phyloP scores from a whole-genome alignment of 2,329 filamentous ascomycete genomes.

The Daldinia sp. region DNA sequence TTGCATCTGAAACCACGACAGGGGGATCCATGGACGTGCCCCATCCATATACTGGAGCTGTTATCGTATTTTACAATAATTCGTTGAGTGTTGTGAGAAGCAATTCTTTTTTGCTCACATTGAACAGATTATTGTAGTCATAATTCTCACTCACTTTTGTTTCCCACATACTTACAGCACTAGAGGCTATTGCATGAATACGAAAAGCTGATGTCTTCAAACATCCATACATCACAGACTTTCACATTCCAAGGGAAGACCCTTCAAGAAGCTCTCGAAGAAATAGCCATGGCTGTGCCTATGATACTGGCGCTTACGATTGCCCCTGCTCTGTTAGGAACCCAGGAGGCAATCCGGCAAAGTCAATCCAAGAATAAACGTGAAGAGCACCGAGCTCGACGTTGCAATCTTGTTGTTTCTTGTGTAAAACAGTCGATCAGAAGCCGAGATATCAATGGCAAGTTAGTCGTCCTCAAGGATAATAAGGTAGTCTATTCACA shows the following conservation, averaged over 20 bases:
- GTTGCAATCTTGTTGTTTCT: constrained; percentile 57
- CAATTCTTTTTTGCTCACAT: constrained; percentile 1
- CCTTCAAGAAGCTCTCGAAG: constrained; percentile 37
- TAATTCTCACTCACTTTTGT: neutral
- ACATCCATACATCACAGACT: constrained; percentile 33
- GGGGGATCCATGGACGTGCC: constrained; percentile 15
- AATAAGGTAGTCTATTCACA: constrained; percentile 48
- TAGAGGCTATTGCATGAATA: neutral
- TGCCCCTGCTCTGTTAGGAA: constrained; percentile 56
- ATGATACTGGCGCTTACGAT: constrained; percentile 53
- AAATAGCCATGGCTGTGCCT: constrained; percentile 51
- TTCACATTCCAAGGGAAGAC: constrained; percentile 39
- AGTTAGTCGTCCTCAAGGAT: constrained; percentile 54
- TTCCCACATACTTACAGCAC: constrained; percentile 1
- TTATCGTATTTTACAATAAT: neutral
- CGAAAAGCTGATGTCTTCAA: constrained; percentile 35
- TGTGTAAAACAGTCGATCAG: constrained; percentile 55
- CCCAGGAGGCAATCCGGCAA: constrained; percentile 59
- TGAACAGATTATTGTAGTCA: constrained; percentile 8
- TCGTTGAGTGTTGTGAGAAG: constrained; percentile 14
- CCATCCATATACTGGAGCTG: constrained; percentile 26
- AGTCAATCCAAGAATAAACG: constrained; percentile 57
- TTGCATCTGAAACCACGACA: constrained; percentile 32
- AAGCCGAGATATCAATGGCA: constrained; percentile 55
- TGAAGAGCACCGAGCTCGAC: constrained; percentile 58